phyloP scores from a whole-genome alignment of 2,329 filamentous ascomycete genomes.

The Penicillium sclerotiorum region DNA sequence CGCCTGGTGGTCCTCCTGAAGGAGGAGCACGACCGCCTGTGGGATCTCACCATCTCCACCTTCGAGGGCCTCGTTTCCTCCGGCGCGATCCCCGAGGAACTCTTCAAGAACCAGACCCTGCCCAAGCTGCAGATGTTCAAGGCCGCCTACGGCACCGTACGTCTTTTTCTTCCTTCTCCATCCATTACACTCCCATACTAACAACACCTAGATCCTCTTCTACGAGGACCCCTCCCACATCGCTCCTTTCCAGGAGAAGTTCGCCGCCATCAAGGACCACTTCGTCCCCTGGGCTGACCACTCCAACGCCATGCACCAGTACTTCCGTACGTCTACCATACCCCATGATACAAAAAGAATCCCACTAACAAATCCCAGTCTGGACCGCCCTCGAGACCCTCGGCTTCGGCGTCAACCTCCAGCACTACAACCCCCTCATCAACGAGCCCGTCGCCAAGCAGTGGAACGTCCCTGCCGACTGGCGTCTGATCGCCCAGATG shows the following conservation, averaged over 20 bases:
- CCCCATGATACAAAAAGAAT: not conserved
- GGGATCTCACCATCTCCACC: conserved; percentile 70
- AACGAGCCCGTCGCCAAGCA: conserved; percentile 69
- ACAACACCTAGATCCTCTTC: conserved; percentile 65
- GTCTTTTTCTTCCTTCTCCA: not conserved
- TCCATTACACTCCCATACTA: not conserved
- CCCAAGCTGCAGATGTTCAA: conserved; percentile 63
- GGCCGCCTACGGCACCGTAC: conserved; percentile 73
- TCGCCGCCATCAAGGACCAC: conserved; percentile 73
- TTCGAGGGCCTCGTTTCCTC: conserved; percentile 70
- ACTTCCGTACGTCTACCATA: conserved; percentile 50
- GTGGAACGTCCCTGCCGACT: conserved; percentile 72
- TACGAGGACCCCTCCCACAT: conserved; percentile 76
- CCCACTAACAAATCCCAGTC: conserved; percentile 48
- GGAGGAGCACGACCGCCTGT: conserved; percentile 83
- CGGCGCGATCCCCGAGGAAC: conserved; percentile 49
- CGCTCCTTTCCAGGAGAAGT: conserved; percentile 67
- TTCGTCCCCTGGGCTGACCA: conserved; percentile 79
- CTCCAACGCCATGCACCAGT: conserved; percentile 80
- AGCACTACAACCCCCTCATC: conserved; percentile 90
- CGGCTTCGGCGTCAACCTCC: conserved; percentile 83
- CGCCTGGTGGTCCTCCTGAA: conserved; percentile 77
- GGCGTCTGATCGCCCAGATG: conserved; percentile 79
- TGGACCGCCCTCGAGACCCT: conserved; percentile 84
- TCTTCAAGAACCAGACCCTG: conserved; percentile 55